Conservation (phyloP, 306 rosid species). For the Prunus persica region Prunus_persica_NCBIv2 NC_034014.1:6059501-6060000, state of each 20-base stretch:
- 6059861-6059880: background rate
- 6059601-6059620: background rate
- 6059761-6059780: slow-evolving; percentile 84
- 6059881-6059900: slow-evolving; percentile 2
- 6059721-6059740: background rate
- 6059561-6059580: background rate
- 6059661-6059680: background rate
- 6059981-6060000: slow-evolving; percentile 87
- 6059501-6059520: background rate
- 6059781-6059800: slow-evolving; percentile 82
- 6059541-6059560: background rate
- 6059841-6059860: background rate
- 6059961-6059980: slow-evolving; percentile 93
- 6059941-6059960: slow-evolving; percentile 98
- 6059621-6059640: background rate
- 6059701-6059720: background rate
- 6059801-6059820: slow-evolving; percentile 75
- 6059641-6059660: background rate
- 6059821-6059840: slow-evolving; percentile 29
- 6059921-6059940: slow-evolving; percentile 89
- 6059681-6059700: background rate
- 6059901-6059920: slow-evolving; percentile 85
- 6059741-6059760: slow-evolving; percentile 58
- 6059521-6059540: background rate
- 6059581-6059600: background rate